phyloP scores from a whole-genome alignment of 805 yeast genomes.

The Pichia pseudocactophila region DNA sequence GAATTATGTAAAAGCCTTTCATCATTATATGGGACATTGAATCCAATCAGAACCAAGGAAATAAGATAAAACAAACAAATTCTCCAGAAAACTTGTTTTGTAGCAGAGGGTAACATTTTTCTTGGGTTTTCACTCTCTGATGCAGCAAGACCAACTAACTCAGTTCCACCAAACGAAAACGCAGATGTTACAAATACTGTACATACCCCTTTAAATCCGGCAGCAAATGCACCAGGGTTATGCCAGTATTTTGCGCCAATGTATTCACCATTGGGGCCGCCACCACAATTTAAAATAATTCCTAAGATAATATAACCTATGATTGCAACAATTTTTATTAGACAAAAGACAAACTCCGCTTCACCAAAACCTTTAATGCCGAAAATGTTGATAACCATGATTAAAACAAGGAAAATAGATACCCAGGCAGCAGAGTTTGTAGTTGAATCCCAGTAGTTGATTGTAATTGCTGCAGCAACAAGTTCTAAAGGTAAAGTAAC shows the following conservation, averaged over 20 bases:
- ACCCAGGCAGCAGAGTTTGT: constrained; percentile 53
- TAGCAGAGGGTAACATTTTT: constrained; percentile 47
- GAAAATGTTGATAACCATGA: constrained; percentile 27
- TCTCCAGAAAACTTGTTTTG: constrained; percentile 49
- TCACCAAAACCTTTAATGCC: constrained; percentile 36
- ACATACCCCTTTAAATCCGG: constrained; percentile 51
- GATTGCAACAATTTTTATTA: constrained; percentile 55
- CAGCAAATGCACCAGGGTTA: constrained; percentile 45
- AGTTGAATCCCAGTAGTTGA: constrained; percentile 47
- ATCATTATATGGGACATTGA: constrained; percentile 51
- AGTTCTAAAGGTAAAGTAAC: constrained; percentile 54
- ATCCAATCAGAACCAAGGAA: constrained; percentile 42
- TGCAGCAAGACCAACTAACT: constrained; percentile 50
- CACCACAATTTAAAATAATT: constrained; percentile 42
- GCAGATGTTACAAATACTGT: constrained; percentile 48
- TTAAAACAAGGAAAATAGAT: constrained; percentile 39
- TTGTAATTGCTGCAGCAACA: constrained; percentile 56
- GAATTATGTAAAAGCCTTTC: constrained; percentile 33
- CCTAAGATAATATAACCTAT: constrained; percentile 39
- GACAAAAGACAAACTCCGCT: constrained; percentile 33
- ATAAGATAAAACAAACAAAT: constrained; percentile 41
- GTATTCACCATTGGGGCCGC: constrained; percentile 32
- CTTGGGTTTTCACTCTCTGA: constrained; percentile 49
- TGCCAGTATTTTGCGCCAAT: constrained; percentile 45
- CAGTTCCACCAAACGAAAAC: constrained; percentile 55